Percentiles rank a stretch among this genome's conserved stretches.
Conservation (phyloP, 2,329 filamentous ascomycete species). For the Penicillium carneum region DNA sequence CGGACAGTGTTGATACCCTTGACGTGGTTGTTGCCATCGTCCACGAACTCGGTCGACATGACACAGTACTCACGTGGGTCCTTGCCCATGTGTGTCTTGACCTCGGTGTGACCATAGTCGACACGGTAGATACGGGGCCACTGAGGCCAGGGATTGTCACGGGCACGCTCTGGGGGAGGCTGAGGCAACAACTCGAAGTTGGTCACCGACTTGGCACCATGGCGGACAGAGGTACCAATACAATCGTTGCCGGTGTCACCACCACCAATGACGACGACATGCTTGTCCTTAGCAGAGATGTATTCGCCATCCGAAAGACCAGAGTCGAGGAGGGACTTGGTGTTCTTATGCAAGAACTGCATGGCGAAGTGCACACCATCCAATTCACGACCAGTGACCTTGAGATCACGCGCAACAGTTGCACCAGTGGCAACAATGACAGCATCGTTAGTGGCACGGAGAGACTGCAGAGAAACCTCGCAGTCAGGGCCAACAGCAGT, state of each 20-base stretch:
- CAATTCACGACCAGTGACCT: constrained; percentile 85
- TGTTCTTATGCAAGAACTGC: constrained; percentile 97
- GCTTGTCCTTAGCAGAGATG: constrained; percentile 92
- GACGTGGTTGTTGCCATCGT: constrained; percentile 83
- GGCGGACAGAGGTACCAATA: constrained; percentile 93
- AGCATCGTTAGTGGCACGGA: constrained; percentile 77
- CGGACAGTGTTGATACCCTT: constrained; percentile 96
- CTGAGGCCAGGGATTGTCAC: constrained; percentile 97
- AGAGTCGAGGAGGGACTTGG: constrained; percentile 94
- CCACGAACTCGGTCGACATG: constrained; percentile 96
- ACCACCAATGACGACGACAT: constrained; percentile 95
- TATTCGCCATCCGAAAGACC: constrained; percentile 82
- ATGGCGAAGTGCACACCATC: constrained; percentile 94
- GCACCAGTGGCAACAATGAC: constrained; percentile 92
- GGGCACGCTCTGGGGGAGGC: constrained; percentile 85
- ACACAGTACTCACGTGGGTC: constrained; percentile 97
- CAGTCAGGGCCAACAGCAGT: constrained; percentile 79
- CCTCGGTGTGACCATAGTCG: constrained; percentile 96
- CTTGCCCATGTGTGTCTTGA: constrained; percentile 93
- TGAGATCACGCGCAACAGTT: constrained; percentile 89
- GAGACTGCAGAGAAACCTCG: constrained; percentile 70
- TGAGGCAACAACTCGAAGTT: constrained; percentile 97
- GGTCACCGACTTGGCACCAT: constrained; percentile 92
- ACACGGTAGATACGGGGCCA: constrained; percentile 98
- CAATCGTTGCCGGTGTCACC: constrained; percentile 98